Base-by-base conservation (phyloP, 495 filamentous ascomycete species). In the Neurospora africana region DNA sequence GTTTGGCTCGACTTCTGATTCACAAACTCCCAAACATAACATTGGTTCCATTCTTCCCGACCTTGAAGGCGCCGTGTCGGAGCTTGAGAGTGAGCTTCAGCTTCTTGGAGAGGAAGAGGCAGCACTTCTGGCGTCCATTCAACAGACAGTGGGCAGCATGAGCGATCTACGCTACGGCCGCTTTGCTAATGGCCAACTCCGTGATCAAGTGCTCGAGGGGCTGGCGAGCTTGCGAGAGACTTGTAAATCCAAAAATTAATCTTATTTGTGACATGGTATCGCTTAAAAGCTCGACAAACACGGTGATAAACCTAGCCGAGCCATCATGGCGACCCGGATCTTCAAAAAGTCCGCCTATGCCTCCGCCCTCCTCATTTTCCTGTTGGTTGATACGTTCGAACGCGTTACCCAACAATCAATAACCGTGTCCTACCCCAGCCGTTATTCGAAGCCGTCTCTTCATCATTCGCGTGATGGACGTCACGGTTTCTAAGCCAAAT, bases 81-180 rank as follows among this genome's bases (percentile, higher is more conserved):
- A 87, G 75, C 81, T 95, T 36, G 90, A 94, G 77, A 84, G 79
- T 23, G 90, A 95, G 72, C 87, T 93, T 72, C 79, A 82, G 69
- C 82, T 77, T 35, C 80, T 93, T 36, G 90, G 93, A 74, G 78
- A 85, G 69, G 89, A 95, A 73, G 88, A 91, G 40, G 83, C 86
- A 0, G 73, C 74, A 4, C 81, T 93, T 15, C 78, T 93, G 37
- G 83, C 85, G 11, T 85, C 89, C 41, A 85, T 94, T 61, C 84
- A 85, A 71, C 82, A 85, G 39, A 90, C 86, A 1, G 87, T 93
- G 39, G 90, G 89, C 36, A 87, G 88, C 65, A 79, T 97, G 82
- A 95, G 92, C 77, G 93, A 95, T 77, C 85, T 96, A 36, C 90
- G 92, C 61, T 95, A 95, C 76, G 92, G 93, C 41, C 90, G 89